These are phyloP conservation scores for Trifolium dubium DNA, from an alignment of 306 rosid genomes.

Conservation along the genomic window DNA sequence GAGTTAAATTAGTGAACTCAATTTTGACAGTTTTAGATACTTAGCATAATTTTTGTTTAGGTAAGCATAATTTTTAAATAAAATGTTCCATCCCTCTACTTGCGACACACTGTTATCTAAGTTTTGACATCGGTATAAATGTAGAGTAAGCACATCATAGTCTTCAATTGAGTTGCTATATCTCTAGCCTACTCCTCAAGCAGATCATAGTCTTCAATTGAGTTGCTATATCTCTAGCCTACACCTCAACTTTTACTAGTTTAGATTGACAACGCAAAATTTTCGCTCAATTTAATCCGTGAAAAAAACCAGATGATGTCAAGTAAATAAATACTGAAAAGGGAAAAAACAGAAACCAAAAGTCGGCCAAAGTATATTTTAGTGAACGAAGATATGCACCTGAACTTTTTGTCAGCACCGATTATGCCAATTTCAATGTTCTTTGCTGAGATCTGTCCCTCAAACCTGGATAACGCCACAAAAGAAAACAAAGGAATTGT, in stretches of 20 bases:
- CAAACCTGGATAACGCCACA: slow-evolving; percentile 57
- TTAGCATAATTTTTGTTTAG: no score
- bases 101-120: not conserved
- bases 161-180: not conserved
- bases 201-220: not conserved
- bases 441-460: slow-evolving; percentile 94
- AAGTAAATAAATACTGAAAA: not conserved
- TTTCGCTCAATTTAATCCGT: not conserved
- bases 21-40: no score
- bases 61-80: no score
- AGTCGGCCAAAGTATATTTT: slow-evolving; percentile 17
- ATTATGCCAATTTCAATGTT: slow-evolving; percentile 97
- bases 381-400: slow-evolving; percentile 50
- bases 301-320: not conserved
- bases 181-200: not conserved
- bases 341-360: not conserved
- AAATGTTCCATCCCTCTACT: not conserved
- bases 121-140: not conserved
- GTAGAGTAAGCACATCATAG: not conserved
- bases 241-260: not conserved
- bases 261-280: not conserved
- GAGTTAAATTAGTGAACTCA: not conserved
- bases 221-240: not conserved
- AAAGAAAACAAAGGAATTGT: slow-evolving; percentile 17
- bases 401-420: slow-evolving; percentile 81